Percentiles rank a stretch among this genome's conserved stretches.
Conservation (phyloP, 1,284 basidiomycete genomes). For the Anthracocystis walkeri region DNA sequence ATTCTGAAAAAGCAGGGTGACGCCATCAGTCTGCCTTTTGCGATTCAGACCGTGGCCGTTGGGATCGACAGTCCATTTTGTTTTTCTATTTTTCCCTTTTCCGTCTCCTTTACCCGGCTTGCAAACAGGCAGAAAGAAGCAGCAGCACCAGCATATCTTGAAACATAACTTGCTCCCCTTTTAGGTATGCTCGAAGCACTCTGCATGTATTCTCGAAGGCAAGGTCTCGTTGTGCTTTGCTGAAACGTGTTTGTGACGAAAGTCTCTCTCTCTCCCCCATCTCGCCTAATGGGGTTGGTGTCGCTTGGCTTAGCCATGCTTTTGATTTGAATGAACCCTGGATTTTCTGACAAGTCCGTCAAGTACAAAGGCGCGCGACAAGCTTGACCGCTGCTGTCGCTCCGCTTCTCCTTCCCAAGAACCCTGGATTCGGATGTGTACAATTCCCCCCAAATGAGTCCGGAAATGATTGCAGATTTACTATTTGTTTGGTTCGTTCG, state of each 20-base stretch:
- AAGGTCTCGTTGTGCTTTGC: too few relatives aligned
- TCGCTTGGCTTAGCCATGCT: background rate
- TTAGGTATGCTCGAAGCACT: too few relatives aligned
- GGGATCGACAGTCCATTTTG: constrained; percentile 19
- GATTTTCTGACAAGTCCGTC: background rate
- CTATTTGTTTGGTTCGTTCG: background rate
- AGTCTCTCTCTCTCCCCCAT: background rate
- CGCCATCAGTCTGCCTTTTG: constrained; percentile 17
- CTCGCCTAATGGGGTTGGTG: background rate
- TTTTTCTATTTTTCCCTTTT: background rate
- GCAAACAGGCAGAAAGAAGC: background rate
- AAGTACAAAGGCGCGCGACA: background rate
- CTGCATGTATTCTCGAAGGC: too few relatives aligned
- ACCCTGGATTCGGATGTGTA: constrained; percentile 15
- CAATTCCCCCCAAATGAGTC: background rate
- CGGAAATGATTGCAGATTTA: background rate
- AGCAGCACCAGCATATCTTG: background rate
- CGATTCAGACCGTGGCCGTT: constrained; percentile 18
- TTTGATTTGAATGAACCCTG: background rate
- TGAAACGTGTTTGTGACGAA: too few relatives aligned
- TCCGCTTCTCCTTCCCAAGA: constrained; percentile 16
- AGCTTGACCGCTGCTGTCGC: background rate
- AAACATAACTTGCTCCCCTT: too few relatives aligned
- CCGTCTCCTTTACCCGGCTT: background rate
- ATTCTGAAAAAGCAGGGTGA: constrained; percentile 19